Percentiles rank a stretch among this genome's conserved stretches.
These are phyloP conservation scores for Carex arenaria DNA, from an alignment of 202 grass and related monocot species.

Conservation along the genomic window DNA sequence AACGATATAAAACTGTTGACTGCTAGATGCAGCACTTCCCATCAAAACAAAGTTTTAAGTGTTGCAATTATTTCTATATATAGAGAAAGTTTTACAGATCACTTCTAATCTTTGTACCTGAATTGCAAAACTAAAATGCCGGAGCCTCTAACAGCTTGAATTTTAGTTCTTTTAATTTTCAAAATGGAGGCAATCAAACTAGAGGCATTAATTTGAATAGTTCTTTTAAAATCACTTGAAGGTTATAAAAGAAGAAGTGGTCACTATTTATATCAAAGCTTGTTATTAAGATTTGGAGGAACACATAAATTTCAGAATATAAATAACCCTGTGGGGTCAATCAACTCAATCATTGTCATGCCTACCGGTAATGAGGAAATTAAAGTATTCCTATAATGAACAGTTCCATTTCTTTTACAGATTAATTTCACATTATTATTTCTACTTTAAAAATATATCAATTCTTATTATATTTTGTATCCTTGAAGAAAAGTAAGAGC, in stretches of 20 bases:
- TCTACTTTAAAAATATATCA: background rate
- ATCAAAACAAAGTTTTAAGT: background rate
- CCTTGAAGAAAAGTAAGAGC: constrained; percentile 68
- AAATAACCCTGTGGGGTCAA: background rate
- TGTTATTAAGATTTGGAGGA: no score
- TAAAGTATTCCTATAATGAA: background rate
- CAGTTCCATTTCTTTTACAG: background rate
- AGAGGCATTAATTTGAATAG: no score
- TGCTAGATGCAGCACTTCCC: background rate
- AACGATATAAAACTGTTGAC: background rate
- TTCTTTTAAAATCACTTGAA: background rate
- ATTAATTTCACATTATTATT: background rate
- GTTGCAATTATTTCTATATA: background rate
- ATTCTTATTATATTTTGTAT: background rate
- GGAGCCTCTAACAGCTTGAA: background rate
- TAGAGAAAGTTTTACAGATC: background rate
- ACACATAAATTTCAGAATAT: background rate
- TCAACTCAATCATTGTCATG: background rate
- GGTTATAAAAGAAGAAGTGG: background rate
- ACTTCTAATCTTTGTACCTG: background rate
- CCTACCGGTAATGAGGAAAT: background rate
- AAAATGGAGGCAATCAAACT: background rate
- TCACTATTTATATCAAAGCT: no score
- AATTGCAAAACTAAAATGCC: no score
- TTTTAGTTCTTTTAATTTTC: background rate